Evolutionary conservation across 202 grass and related monocot genomes (phyloP).

Genomic region (Zoysia matrella): DNA sequence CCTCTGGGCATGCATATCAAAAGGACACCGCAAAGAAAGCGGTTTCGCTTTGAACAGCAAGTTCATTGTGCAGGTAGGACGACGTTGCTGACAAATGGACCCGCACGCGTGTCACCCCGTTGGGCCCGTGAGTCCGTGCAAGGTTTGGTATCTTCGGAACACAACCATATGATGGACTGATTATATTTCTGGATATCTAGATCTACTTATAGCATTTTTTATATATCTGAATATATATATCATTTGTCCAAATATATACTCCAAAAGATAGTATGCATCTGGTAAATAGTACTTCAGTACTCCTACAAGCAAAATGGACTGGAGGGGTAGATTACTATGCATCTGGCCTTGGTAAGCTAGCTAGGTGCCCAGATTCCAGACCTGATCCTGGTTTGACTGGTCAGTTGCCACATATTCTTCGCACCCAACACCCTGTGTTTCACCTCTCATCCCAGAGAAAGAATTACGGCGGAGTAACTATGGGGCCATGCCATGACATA

Average conservation of each 20-base stretch:
- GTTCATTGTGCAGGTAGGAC: neutral
- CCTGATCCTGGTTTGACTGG: conserved; percentile 21
- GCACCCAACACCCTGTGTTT: neutral
- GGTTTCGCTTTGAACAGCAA: too few relatives aligned
- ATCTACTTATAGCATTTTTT: too few relatives aligned
- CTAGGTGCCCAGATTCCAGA: neutral
- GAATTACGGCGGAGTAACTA: too few relatives aligned
- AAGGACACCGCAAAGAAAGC: too few relatives aligned
- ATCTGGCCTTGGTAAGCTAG: too few relatives aligned
- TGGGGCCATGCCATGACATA: neutral
- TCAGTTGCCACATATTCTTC: neutral
- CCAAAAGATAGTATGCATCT: too few relatives aligned
- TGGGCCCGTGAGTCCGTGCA: neutral
- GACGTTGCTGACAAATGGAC: neutral
- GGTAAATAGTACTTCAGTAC: too few relatives aligned
- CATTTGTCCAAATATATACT: too few relatives aligned
- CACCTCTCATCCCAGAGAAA: too few relatives aligned
- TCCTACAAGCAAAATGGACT: neutral
- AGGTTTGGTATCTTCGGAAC: neutral
- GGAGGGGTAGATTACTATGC: neutral
- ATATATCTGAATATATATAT: too few relatives aligned
- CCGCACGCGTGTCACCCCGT: neutral
- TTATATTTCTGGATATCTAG: too few relatives aligned
- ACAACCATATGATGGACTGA: neutral
- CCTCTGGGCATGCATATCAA: too few relatives aligned